phyloP scores from a whole-genome alignment of 106 monocot genomes.

The Agapanthus africanus region DNA sequence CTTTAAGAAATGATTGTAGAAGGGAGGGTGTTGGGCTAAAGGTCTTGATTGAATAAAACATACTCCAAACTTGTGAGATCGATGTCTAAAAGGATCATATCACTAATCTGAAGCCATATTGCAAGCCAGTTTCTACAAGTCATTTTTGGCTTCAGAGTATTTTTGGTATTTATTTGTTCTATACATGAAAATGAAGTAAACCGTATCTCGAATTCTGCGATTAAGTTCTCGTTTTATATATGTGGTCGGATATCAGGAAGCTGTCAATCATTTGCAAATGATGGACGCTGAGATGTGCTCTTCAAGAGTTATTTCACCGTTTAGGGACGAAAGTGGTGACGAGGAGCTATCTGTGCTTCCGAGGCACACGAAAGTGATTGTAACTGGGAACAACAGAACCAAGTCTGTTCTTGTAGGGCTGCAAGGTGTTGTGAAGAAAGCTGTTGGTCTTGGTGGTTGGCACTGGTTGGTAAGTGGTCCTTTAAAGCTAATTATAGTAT shows the following conservation, averaged over 20 bases:
- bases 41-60: too few species aligned
- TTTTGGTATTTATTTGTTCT: too few species aligned
- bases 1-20: too few species aligned
- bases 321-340: constrained; percentile 70
- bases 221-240: not conserved
- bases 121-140: too few species aligned
- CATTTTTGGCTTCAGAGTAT: too few species aligned
- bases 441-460: constrained; percentile 85
- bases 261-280: constrained; percentile 13
- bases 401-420: constrained; percentile 83
- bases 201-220: not conserved
- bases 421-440: constrained; percentile 87
- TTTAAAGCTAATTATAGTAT: too few species aligned
- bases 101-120: too few species aligned
- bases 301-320: constrained; percentile 29
- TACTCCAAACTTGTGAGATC: too few species aligned
- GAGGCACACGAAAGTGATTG: constrained; percentile 81
- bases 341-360: constrained; percentile 83
- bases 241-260: not conserved
- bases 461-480: constrained; percentile 73
- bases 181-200: too few species aligned
- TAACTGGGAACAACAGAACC: constrained; percentile 81
- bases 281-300: constrained; percentile 63
- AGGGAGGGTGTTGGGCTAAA: too few species aligned
- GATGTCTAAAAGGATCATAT: too few species aligned